Evolutionary conservation across 768 basidiomycete species (phyloP).

Genomic region (Melanogaster broomeanus): DNA sequence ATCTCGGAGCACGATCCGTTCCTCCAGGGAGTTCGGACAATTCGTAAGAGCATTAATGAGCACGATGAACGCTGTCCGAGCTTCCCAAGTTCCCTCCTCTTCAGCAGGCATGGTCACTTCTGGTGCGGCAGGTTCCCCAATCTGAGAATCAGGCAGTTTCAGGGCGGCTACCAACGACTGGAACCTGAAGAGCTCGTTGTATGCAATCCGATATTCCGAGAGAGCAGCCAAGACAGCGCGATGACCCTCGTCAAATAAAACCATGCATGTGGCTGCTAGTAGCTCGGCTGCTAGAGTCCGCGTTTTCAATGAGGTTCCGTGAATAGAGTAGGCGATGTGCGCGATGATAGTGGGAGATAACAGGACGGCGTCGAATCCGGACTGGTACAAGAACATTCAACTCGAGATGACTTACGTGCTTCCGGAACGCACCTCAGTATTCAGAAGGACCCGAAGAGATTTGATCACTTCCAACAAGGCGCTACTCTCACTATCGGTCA

Average conservation of each 20-base stretch:
- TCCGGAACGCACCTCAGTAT: slow-evolving; percentile 64
- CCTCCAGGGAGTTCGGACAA: slow-evolving; percentile 75
- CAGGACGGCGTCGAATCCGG: slow-evolving; percentile 71
- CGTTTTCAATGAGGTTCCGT: slow-evolving; percentile 65
- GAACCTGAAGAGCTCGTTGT: slow-evolving; percentile 78
- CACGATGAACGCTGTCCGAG: slow-evolving; percentile 71
- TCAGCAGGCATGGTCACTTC: slow-evolving; percentile 44
- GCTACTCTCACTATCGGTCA: slow-evolving; percentile 65
- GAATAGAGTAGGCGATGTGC: slow-evolving; percentile 71
- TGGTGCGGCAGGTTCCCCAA: slow-evolving; percentile 33
- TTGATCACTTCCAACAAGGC: slow-evolving; percentile 75
- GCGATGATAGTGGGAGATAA: slow-evolving; percentile 64
- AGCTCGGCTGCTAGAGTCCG: slow-evolving; percentile 73
- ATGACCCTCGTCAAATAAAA: slow-evolving; percentile 71
- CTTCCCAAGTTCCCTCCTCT: slow-evolving; percentile 81
- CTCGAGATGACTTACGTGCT: background rate
- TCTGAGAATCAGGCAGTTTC: slow-evolving; percentile 49
- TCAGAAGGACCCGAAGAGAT: slow-evolving; percentile 80
- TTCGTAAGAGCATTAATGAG: slow-evolving; percentile 80
- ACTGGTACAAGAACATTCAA: slow-evolving; percentile 39
- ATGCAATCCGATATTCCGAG: slow-evolving; percentile 75
- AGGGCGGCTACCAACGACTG: slow-evolving; percentile 70
- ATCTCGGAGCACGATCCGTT: slow-evolving; percentile 75
- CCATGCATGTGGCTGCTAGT: slow-evolving; percentile 80
- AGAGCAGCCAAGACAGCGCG: slow-evolving; percentile 73